Evolutionary conservation across 23 red algal species (phyloP).

Genomic region (Gracilaria domingensis): DNA sequence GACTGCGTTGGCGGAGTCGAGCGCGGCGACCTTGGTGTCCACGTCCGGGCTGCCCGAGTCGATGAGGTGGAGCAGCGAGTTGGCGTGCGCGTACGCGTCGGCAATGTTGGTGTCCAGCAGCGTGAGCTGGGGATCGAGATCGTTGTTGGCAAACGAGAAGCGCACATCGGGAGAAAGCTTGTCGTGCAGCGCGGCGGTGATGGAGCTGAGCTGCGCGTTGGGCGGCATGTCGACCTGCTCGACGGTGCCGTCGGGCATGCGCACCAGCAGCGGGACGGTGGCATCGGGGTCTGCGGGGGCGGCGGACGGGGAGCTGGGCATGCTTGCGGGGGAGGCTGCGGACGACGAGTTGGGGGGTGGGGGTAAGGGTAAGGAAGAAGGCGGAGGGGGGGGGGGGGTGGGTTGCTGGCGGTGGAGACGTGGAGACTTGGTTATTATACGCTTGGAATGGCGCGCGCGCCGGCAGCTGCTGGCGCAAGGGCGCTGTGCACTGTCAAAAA

Average conservation of each 20-base stretch:
- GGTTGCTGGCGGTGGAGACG: too few species aligned
- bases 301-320: background rate
- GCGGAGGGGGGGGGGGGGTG: background rate
- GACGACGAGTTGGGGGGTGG: background rate
- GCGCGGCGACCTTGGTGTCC: conserved; percentile 54
- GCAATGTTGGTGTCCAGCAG: conserved; percentile 75
- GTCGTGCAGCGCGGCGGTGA: conserved; percentile 34
- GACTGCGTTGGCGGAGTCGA: conserved; percentile 74
- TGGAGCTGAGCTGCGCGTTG: conserved; percentile 50
- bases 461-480: too few species aligned
- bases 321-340: background rate
- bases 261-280: conserved; percentile 60
- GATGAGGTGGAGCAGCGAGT: conserved; percentile 54
- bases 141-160: conserved; percentile 54
- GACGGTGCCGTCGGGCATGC: conserved; percentile 50
- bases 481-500: background rate
- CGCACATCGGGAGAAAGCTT: conserved; percentile 36
- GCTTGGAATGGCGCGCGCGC: too few species aligned
- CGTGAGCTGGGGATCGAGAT: conserved; percentile 53
- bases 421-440: too few species aligned
- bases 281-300: background rate
- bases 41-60: conserved; percentile 34
- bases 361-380: background rate
- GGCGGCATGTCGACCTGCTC: conserved; percentile 66
- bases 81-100: conserved; percentile 75